Percentiles rank a stretch among this genome's conserved stretches.
Evolutionary conservation across 2,329 filamentous ascomycete genomes (phyloP).

Genomic region (Aureobasidium sp.): DNA sequence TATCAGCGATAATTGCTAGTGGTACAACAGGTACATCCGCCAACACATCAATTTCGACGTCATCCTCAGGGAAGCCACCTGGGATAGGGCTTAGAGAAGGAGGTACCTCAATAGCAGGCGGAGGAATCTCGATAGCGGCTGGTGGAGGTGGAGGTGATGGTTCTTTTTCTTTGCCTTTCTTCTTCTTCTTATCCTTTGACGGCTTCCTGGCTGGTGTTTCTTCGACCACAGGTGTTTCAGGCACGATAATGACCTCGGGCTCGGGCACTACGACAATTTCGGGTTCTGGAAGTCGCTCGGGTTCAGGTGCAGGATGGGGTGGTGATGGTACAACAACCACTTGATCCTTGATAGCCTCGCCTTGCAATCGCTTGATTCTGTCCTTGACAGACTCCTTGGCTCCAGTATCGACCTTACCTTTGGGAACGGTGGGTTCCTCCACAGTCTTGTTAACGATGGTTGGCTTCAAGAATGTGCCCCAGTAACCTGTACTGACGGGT

Average conservation of each 20-base stretch:
- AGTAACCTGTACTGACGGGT: constrained; percentile 33
- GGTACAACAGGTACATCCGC: constrained; percentile 1
- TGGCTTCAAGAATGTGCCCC: constrained; percentile 37
- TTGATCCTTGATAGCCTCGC: constrained; percentile 22
- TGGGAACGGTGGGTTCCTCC: constrained; percentile 35
- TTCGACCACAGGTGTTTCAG: constrained; percentile 5
- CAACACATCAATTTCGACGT: constrained; percentile 20
- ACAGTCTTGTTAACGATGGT: constrained; percentile 34
- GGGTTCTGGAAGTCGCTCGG: constrained; percentile 21
- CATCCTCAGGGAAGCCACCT: constrained; percentile 39
- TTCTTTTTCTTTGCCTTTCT: constrained; percentile 15
- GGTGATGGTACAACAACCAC: neutral
- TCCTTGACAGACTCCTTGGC: constrained; percentile 43
- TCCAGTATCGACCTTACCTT: constrained; percentile 33
- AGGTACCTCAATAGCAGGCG: constrained; percentile 16
- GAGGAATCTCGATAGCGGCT: neutral
- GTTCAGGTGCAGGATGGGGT: constrained; percentile 19
- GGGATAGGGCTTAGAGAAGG: constrained; percentile 33
- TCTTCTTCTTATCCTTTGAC: constrained; percentile 16
- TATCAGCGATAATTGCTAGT: constrained; percentile 6
- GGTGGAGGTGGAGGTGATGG: neutral
- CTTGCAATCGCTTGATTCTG: constrained; percentile 40
- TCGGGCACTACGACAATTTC: constrained; percentile 17
- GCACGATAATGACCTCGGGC: neutral
- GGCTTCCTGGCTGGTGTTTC: constrained; percentile 13